Evolutionary conservation across 768 basidiomycete species (phyloP).

Genomic region (Leccinum disarticulatum): DNA sequence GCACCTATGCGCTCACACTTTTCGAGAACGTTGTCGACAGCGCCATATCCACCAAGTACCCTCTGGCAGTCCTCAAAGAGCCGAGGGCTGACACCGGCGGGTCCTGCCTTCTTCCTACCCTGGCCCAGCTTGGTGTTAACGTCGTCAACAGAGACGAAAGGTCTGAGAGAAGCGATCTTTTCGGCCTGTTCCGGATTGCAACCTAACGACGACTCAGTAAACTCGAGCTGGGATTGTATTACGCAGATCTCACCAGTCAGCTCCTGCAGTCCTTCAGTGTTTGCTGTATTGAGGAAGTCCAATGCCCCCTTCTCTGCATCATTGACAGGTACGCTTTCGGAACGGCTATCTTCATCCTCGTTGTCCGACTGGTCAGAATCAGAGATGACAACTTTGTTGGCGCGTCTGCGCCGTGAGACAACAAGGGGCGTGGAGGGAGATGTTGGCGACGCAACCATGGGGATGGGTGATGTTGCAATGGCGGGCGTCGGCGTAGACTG

Average conservation of each 20-base stretch:
- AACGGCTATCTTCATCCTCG: conserved; percentile 41
- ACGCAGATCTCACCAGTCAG: conserved; percentile 57
- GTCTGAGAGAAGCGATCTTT: conserved; percentile 74
- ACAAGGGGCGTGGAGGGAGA: conserved; percentile 46
- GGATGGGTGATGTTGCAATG: conserved; percentile 31
- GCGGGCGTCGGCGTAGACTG: conserved; percentile 38
- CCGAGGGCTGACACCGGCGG: conserved; percentile 80
- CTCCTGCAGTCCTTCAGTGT: conserved; percentile 66
- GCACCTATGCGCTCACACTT: conserved; percentile 87
- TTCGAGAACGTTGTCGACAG: conserved; percentile 85
- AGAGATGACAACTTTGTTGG: conserved; percentile 63
- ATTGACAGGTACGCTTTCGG: conserved; percentile 34
- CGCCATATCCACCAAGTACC: conserved; percentile 81
- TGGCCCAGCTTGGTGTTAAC: conserved; percentile 74
- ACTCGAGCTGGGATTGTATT: not conserved
- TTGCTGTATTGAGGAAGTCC: conserved; percentile 66
- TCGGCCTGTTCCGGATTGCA: conserved; percentile 82
- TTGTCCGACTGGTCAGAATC: conserved; percentile 55
- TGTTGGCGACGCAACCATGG: conserved; percentile 35
- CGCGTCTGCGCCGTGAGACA: conserved; percentile 47
- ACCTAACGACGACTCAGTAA: conserved; percentile 41
- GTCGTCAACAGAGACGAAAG: conserved; percentile 76
- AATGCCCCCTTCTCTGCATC: conserved; percentile 53
- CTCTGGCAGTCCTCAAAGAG: conserved; percentile 89
- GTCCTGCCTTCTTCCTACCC: conserved; percentile 84